Evolutionary conservation across 768 basidiomycete genomes (phyloP).

Genomic region (Serendipita sp.): DNA sequence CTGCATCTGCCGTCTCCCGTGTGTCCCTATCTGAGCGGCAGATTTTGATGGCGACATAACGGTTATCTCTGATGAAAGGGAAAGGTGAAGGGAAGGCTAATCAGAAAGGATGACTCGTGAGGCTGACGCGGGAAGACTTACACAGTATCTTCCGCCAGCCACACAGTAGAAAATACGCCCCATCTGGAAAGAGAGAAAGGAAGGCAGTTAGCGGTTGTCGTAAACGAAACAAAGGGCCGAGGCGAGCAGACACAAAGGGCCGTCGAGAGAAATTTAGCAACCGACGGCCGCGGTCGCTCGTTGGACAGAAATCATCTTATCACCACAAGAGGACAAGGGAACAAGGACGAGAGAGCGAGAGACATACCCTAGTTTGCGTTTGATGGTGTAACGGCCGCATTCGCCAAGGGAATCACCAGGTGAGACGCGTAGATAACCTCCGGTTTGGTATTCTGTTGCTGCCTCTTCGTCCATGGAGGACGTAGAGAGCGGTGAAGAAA

Average conservation of each 20-base stretch:
- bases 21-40: slow-evolving; percentile 5
- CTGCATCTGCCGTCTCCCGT: not conserved
- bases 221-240: not conserved
- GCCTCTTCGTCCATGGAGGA: not conserved
- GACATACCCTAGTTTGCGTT: slow-evolving; percentile 83
- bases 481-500: no score
- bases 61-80: not conserved
- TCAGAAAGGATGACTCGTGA: not conserved
- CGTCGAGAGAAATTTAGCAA: not conserved
- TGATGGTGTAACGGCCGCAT: slow-evolving; percentile 63
- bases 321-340: not conserved
- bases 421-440: slow-evolving; percentile 66
- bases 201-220: not conserved
- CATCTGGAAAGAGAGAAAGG: slow-evolving; percentile 32
- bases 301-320: not conserved
- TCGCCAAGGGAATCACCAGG: slow-evolving; percentile 65
- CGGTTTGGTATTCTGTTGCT: slow-evolving; percentile 14
- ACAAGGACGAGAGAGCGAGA: not conserved
- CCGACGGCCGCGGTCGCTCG: not conserved
- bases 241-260: not conserved
- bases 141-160: slow-evolving; percentile 73
- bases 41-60: not conserved
- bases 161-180: slow-evolving; percentile 93
- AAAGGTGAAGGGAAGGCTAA: not conserved
- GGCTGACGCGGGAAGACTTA: slow-evolving; percentile 24